phyloP scores from a whole-genome alignment of 345 rosid genomes.

The Linum lewisii region DNA sequence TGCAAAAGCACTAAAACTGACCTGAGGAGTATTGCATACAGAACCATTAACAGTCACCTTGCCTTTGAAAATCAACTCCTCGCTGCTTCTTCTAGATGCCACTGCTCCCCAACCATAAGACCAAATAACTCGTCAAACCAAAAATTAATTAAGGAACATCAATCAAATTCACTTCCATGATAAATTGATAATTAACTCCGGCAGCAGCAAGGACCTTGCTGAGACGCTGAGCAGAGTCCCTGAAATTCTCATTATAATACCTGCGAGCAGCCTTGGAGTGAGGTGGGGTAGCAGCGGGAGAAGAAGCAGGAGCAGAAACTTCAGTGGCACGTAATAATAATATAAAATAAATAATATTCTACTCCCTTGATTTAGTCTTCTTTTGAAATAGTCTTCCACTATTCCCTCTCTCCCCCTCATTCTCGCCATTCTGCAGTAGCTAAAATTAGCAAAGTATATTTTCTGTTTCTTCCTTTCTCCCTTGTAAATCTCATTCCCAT shows the following conservation, averaged over 20 bases:
- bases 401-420: no score
- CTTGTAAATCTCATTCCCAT: no score
- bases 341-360: no score
- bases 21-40: constrained; percentile 77
- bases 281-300: constrained; percentile 16
- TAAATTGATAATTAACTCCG: constrained; percentile 80
- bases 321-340: constrained; percentile 10
- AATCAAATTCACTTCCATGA: neutral
- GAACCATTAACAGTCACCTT: constrained; percentile 85
- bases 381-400: no score
- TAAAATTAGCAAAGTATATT: no score
- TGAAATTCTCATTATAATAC: constrained; percentile 69
- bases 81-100: constrained; percentile 82
- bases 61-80: constrained; percentile 80
- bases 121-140: neutral
- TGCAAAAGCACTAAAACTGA: constrained; percentile 12
- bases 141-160: neutral
- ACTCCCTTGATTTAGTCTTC: no score
- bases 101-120: constrained; percentile 29
- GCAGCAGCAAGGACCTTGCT: constrained; percentile 92
- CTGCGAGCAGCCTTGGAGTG: constrained; percentile 81
- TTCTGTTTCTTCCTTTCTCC: no score
- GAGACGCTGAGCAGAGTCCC: constrained; percentile 63
- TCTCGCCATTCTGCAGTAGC: no score
- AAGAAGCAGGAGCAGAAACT: constrained; percentile 4